These are phyloP conservation scores for Macrolepiota dolichaula DNA, from an alignment of 768 basidiomycete species.

Conservation along the genomic window DNA sequence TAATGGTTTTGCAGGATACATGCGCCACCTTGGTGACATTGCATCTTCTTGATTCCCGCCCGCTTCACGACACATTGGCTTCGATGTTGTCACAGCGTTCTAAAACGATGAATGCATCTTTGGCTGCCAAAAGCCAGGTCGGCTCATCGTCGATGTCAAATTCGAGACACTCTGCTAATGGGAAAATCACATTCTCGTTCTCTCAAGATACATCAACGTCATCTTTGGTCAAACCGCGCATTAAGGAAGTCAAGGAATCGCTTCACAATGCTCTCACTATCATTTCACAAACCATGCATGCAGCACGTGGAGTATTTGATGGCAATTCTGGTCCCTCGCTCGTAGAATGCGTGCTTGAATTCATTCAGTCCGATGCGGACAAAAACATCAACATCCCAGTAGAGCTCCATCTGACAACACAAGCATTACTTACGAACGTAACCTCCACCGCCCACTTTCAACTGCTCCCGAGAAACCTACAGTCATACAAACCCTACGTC, in stretches of 20 bases:
- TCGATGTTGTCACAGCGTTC: slow-evolving; percentile 71
- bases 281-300: slow-evolving; percentile 55
- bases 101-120: slow-evolving; percentile 37
- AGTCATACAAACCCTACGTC: slow-evolving; percentile 83
- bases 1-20: slow-evolving; percentile 44
- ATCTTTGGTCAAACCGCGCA: slow-evolving; percentile 28
- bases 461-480: slow-evolving; percentile 67
- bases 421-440: slow-evolving; percentile 61
- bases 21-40: slow-evolving; percentile 81
- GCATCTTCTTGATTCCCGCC: slow-evolving; percentile 85
- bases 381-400: slow-evolving; percentile 31
- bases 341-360: slow-evolving; percentile 52
- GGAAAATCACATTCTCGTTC: slow-evolving; percentile 5
- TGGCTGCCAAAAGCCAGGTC: slow-evolving; percentile 8
- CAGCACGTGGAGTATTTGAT: slow-evolving; percentile 55
- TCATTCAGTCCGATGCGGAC: slow-evolving; percentile 52
- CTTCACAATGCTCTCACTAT: slow-evolving; percentile 49
- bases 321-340: slow-evolving; percentile 23
- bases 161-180: background rate
- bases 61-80: slow-evolving; percentile 67
- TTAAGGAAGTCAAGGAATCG: slow-evolving; percentile 52
- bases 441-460: slow-evolving; percentile 84
- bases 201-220: slow-evolving; percentile 4
- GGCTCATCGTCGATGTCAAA: background rate
- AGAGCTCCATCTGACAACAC: slow-evolving; percentile 63